Percentiles rank a stretch among this genome's conserved stretches.
Conservation (phyloP, 371 early-diverging fungal genomes). For the Rhizopus sp. region DNA sequence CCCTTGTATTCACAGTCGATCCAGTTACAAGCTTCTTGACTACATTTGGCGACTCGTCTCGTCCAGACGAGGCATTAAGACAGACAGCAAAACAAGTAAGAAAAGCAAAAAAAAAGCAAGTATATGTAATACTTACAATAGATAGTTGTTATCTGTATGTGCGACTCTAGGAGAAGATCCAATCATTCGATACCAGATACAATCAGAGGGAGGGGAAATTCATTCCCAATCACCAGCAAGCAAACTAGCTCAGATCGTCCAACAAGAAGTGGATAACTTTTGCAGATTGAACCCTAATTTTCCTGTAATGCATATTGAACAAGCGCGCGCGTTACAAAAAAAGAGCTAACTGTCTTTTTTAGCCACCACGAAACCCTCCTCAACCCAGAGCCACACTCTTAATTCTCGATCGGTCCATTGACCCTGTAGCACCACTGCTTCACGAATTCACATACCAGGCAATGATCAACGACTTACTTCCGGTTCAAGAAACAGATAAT, state of each 20-base stretch:
- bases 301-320: slow-evolving; percentile 43
- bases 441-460: slow-evolving; percentile 97
- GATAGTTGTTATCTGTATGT: slow-evolving; percentile 70
- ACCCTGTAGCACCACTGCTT: slow-evolving; percentile 83
- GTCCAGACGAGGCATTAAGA: slow-evolving; percentile 62
- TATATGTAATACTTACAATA: neutral
- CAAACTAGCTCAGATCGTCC: slow-evolving; percentile 67
- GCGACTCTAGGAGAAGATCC: slow-evolving; percentile 84
- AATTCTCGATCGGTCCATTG: slow-evolving; percentile 89
- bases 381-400: slow-evolving; percentile 76
- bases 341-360: slow-evolving; percentile 4
- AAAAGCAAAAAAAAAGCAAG: neutral
- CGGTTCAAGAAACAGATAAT: slow-evolving; percentile 60
- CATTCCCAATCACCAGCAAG: slow-evolving; percentile 52
- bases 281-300: slow-evolving; percentile 59
- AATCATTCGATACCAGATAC: slow-evolving; percentile 80
- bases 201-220: slow-evolving; percentile 62
- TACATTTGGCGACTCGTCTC: slow-evolving; percentile 51
- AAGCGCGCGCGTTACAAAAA: neutral
- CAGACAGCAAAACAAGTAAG: slow-evolving; percentile 71
- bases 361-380: slow-evolving; percentile 49
- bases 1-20: slow-evolving; percentile 80
- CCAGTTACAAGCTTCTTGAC: slow-evolving; percentile 65
- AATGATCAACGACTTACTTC: slow-evolving; percentile 85
- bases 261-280: slow-evolving; percentile 71